Evolutionary conservation across 2,329 filamentous ascomycete species (phyloP), one percentile per base, ranked within the genome.

Genomic region (Ophiostoma tasmaniense): DNA sequence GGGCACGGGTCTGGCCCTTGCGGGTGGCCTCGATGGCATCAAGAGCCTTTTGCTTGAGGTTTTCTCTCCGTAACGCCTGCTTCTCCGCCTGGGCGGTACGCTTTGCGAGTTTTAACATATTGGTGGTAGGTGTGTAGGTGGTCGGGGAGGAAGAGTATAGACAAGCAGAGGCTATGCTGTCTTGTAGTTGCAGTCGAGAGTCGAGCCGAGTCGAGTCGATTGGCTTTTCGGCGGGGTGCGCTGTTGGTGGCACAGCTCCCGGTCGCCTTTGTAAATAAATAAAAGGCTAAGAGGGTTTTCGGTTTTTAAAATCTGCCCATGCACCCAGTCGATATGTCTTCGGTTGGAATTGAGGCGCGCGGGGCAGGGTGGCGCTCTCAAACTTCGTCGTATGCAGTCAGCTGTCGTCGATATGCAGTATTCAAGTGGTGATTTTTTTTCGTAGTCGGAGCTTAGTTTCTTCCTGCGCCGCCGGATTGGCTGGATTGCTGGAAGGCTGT

Each of bases 81-180:
- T 85, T 87, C 79, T 90, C 83, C 73, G 89, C 89, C 77, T 89
- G 82, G 69, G 84, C 81, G 68, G 89, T 87, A 73, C 89, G 87
- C 75, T 86, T 86, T 72, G 89, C 81, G 72, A 92, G 82, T 79
- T 89, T 90, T 80, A 92, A 87, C 90, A 92, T 92, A 22, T 14
- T 22, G 25, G 28, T 2, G 2, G 30, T 17, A 7, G 61, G 55
- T 17, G 30, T 37, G 30, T 30, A 17, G 33, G 30, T 25, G 33
- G 30, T 22, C 2, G 61, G 30, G 20, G 61, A 37, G 1, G 30
- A 35, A 35, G 28, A 33, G 28, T n/a, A 62, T n/a, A 62, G 59
- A 11, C 28, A 62, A 62, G 30, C 28, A 62, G 55, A 17, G 50
- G 22, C 22, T 25, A 8, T 25, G 50, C 50, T 25, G 50, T 61